Evolutionary conservation across 495 filamentous ascomycete genomes (phyloP).

Genomic region (Annulohypoxylon nitens): DNA sequence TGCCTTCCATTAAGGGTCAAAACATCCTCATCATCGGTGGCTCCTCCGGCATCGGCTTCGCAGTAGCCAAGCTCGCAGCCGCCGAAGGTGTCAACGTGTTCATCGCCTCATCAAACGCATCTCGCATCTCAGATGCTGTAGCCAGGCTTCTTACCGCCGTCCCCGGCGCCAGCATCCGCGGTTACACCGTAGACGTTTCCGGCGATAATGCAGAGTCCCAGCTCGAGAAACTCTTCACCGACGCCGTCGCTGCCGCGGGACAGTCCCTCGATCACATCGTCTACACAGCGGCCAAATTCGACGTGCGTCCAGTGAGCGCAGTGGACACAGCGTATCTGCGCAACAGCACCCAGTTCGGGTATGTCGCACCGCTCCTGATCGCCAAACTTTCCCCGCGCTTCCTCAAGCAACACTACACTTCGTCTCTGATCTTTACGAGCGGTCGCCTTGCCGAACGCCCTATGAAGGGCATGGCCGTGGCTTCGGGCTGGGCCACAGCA

Average conservation of each 20-base stretch:
- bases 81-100: constrained; percentile 60
- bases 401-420: constrained; percentile 51
- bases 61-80: constrained; percentile 60
- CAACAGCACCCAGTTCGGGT: constrained; percentile 57
- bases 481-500: constrained; percentile 49
- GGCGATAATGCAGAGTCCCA: constrained; percentile 58
- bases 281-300: constrained; percentile 64
- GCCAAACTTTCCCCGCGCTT: constrained; percentile 63
- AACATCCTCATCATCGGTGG: constrained; percentile 63
- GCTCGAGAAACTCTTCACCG: constrained; percentile 59
- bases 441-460: constrained; percentile 59
- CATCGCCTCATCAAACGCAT: constrained; percentile 61
- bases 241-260: constrained; percentile 33
- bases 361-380: constrained; percentile 61
- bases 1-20: constrained; percentile 42
- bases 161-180: constrained; percentile 50
- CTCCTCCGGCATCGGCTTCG: constrained; percentile 64
- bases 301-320: constrained; percentile 53
- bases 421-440: constrained; percentile 65
- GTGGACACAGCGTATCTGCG: constrained; percentile 53
- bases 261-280: constrained; percentile 68
- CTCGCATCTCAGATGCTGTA: constrained; percentile 54
- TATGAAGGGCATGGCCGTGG: constrained; percentile 54
- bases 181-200: constrained; percentile 62
- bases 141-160: constrained; percentile 51